These are phyloP conservation scores for Leersia perrieri DNA, from an alignment of 176 grass and related monocot species.

Conservation along the genomic window DNA sequence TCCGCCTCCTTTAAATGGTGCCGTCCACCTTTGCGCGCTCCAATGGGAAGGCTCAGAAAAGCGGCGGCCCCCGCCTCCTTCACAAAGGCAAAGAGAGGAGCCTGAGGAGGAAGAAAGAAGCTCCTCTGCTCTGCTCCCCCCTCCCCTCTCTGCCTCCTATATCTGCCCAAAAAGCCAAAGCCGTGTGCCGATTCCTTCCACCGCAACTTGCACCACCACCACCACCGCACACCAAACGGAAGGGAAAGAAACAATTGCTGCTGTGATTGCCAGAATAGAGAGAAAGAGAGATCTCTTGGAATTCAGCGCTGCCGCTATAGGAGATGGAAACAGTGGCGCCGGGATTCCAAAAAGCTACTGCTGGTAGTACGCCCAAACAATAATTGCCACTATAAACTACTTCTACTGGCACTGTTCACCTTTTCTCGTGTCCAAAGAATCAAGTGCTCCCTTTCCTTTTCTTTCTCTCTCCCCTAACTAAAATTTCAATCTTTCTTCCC, in stretches of 20 bases:
- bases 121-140: background rate
- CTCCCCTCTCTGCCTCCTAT: constrained; percentile 11
- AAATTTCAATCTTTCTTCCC: background rate
- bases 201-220: constrained; percentile 40
- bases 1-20: constrained; percentile 57
- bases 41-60: constrained; percentile 65
- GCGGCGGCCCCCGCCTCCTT: constrained; percentile 55
- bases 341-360: constrained; percentile 47
- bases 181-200: constrained; percentile 39
- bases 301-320: constrained; percentile 63
- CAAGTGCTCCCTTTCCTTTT: background rate
- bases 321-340: constrained; percentile 33
- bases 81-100: constrained; percentile 23
- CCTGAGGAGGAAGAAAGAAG: constrained; percentile 5
- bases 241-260: background rate
- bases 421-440: constrained; percentile 39
- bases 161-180: constrained; percentile 40
- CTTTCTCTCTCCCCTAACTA: background rate
- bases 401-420: background rate
- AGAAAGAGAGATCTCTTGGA: constrained; percentile 39
- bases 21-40: constrained; percentile 60
- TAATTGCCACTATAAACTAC: constrained; percentile 41
- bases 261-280: background rate
- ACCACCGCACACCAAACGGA: constrained; percentile 6
- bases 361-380: too few relatives aligned